Conservation (phyloP, 1,139 yeast species). For the Groenewaldozyma sp. region DNA sequence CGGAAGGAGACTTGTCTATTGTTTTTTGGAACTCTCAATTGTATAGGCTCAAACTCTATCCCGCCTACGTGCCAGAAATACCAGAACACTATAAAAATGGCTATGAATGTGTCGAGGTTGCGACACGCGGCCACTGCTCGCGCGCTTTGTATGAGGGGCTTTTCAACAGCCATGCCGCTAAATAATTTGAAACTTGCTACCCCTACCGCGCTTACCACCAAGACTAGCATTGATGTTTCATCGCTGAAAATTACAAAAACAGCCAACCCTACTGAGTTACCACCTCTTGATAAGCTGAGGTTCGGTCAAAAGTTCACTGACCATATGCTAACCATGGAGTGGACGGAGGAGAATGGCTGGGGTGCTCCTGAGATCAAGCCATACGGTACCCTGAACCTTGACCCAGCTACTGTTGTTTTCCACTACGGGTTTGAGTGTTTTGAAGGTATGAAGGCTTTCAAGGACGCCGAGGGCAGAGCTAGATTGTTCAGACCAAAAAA, state of each 20-base stretch:
- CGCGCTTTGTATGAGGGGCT: not conserved
- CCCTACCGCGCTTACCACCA: not conserved
- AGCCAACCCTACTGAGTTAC: slow-evolving; percentile 48
- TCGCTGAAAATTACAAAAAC: slow-evolving; percentile 53
- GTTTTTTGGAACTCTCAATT: no score
- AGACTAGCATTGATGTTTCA: slow-evolving; percentile 52
- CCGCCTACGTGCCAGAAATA: no score
- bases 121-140: not conserved
- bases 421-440: slow-evolving; percentile 94
- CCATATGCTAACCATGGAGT: slow-evolving; percentile 83
- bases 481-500: slow-evolving; percentile 84
- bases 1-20: no score
- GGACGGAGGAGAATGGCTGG: slow-evolving; percentile 80
- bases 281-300: slow-evolving; percentile 65
- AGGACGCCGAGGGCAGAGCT: slow-evolving; percentile 47
- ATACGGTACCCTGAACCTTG: slow-evolving; percentile 62
- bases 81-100: no score
- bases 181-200: no score
- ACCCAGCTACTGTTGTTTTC: slow-evolving; percentile 82
- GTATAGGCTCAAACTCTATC: no score
- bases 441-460: slow-evolving; percentile 95
- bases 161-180: not conserved
- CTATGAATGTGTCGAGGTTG: no score
- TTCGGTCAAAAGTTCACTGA: slow-evolving; percentile 85
- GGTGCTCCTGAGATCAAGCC: slow-evolving; percentile 76